A percentile compares a stretch with the other conserved stretches of the same genome.
Conservation (phyloP, 345 rosid species). For the Isatis tinctoria region DNA sequence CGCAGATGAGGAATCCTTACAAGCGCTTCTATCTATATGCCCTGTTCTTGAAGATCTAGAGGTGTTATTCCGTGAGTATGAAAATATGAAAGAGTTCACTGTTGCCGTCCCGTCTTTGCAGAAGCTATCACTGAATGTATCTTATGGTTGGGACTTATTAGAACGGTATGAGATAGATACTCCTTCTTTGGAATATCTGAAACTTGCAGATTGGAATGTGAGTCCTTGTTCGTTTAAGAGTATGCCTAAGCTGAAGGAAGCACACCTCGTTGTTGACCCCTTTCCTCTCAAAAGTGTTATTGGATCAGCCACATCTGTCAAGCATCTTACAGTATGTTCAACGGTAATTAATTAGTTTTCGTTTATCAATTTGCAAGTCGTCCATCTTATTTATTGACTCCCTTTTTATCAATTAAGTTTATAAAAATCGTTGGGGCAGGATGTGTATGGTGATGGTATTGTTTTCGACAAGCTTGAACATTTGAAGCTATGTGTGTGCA, state of each 20-base stretch:
- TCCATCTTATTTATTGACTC: not conserved
- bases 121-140: not conserved
- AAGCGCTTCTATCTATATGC: not conserved
- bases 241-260: not conserved
- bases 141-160: not conserved
- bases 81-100: not conserved
- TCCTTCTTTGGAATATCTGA: not conserved
- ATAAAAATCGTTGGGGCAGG: not conserved
- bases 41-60: not conserved
- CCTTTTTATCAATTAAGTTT: not conserved
- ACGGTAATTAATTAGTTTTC: not conserved
- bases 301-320: not conserved
- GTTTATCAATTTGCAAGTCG: not conserved
- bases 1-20: not conserved
- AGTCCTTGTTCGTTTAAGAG: not conserved
- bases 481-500: not conserved
- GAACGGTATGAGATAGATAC: not conserved
- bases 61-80: not conserved
- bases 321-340: not conserved
- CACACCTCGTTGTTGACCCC: not conserved
- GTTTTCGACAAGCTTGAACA: slow-evolving; percentile 3
- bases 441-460: not conserved
- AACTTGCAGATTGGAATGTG: not conserved
- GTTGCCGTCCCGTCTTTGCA: not conserved
- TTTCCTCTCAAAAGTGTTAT: not conserved